These are phyloP conservation scores for Claviceps pazoutovae DNA, from an alignment of 2,329 filamentous ascomycete genomes.

Conservation along the genomic window DNA sequence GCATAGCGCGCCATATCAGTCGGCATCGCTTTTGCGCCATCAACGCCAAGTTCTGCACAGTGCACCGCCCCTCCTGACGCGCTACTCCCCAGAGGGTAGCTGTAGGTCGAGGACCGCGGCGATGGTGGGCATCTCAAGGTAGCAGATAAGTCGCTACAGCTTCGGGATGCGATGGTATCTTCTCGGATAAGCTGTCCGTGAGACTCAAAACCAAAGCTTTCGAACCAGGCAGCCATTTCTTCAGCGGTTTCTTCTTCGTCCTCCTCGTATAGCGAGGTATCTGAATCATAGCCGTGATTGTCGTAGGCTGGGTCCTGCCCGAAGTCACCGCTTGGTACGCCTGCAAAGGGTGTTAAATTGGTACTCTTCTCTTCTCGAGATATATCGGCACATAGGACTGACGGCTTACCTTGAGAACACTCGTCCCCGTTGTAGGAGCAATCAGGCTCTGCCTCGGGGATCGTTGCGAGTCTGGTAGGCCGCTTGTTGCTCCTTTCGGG, in stretches of 20 bases:
- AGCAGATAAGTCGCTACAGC: background rate
- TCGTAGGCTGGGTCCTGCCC: background rate
- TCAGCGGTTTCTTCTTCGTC: slow-evolving; percentile 28
- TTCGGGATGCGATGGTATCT: slow-evolving; percentile 5
- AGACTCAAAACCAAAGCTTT: slow-evolving; percentile 32
- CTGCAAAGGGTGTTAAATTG: background rate
- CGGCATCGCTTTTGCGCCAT: too few species aligned
- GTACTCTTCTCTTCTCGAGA: background rate
- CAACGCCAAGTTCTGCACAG: too few species aligned
- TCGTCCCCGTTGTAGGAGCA: background rate
- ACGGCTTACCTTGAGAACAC: background rate
- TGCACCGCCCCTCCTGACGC: too few species aligned
- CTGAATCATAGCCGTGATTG: background rate
- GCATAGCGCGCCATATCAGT: too few species aligned
- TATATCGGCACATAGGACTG: background rate
- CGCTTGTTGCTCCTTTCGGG: slow-evolving; percentile 23
- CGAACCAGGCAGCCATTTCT: slow-evolving; percentile 37
- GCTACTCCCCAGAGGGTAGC: background rate
- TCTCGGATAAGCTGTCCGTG: slow-evolving; percentile 25
- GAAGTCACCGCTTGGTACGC: background rate
- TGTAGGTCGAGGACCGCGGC: slow-evolving; percentile 8
- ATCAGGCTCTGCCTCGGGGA: slow-evolving; percentile 2
- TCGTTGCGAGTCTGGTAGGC: slow-evolving; percentile 15
- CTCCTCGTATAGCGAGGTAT: slow-evolving; percentile 20
- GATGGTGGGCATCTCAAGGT: slow-evolving; percentile 5